These are phyloP conservation scores for Alliaria petiolata DNA, from an alignment of 345 rosid species.

Conservation along the genomic window DNA sequence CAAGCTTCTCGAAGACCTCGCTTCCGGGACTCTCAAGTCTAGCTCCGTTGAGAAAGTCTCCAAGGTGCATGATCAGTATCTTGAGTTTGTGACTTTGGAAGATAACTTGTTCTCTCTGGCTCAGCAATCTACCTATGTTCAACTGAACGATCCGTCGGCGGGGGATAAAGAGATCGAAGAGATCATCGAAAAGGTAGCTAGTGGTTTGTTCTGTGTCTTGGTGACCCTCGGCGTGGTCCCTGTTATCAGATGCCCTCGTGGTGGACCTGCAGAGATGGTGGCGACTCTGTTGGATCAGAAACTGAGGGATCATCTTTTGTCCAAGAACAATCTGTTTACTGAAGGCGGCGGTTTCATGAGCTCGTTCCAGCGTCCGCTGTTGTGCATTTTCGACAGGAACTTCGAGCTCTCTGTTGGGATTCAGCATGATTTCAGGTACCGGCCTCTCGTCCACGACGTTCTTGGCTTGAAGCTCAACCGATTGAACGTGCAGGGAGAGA, in stretches of 20 bases:
- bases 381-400: conserved; percentile 91
- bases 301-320: conserved; percentile 91
- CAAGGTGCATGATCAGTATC: conserved; percentile 87
- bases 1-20: conserved; percentile 75
- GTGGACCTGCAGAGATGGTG: conserved; percentile 98
- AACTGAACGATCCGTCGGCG: conserved; percentile 89
- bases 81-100: conserved; percentile 91
- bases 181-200: conserved; percentile 69
- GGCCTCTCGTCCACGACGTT: conserved; percentile 94
- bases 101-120: conserved; percentile 86
- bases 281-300: conserved; percentile 89
- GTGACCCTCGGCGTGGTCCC: conserved; percentile 88
- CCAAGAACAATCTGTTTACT: conserved; percentile 85
- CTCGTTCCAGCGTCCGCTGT: conserved; percentile 87
- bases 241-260: conserved; percentile 73
- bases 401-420: conserved; percentile 83
- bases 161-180: conserved; percentile 95
- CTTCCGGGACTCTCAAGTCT: conserved; percentile 70
- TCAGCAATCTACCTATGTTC: conserved; percentile 74
- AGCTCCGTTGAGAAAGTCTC: conserved; percentile 62
- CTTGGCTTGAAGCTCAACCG: conserved; percentile 87
- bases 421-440: conserved; percentile 94
- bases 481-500: conserved; percentile 81
- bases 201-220: conserved; percentile 80
- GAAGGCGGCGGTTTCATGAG: conserved; percentile 82